Conservation (phyloP, 345 rosid genomes). For the Nasturtium officinale region DNA sequence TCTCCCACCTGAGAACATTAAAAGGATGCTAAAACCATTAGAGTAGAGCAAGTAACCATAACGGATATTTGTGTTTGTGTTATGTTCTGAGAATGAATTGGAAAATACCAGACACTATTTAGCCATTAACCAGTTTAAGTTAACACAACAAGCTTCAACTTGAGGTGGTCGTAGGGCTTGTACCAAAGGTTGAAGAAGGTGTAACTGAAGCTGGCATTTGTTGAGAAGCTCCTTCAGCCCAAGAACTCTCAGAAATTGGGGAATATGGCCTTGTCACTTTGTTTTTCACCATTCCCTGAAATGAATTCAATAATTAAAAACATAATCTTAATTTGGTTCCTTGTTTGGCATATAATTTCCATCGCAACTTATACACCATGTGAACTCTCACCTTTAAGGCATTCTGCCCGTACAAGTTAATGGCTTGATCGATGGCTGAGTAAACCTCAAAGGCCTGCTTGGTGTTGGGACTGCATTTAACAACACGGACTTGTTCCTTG, state of each 20-base stretch:
- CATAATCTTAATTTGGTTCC: constrained; percentile 1
- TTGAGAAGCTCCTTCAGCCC: constrained; percentile 63
- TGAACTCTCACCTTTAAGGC: constrained; percentile 61
- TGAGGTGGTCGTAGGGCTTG: constrained; percentile 36
- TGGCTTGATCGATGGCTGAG: constrained; percentile 71
- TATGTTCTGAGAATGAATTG: no score
- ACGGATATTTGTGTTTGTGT: no score
- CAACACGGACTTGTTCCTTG: constrained; percentile 68
- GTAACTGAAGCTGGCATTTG: constrained; percentile 56
- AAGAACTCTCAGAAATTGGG: constrained; percentile 55
- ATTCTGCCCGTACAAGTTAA: constrained; percentile 61
- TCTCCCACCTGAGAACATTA: constrained; percentile 27
- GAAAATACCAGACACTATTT: not conserved
- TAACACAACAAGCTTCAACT: constrained; percentile 24
- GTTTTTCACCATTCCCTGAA: constrained; percentile 73
- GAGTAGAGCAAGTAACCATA: no score
- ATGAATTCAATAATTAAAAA: not conserved
- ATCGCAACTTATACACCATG: not conserved
- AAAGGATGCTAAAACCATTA: not conserved
- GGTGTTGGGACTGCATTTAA: constrained; percentile 76
- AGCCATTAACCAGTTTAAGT: not conserved
- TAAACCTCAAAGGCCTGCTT: constrained; percentile 72
- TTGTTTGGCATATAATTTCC: not conserved
- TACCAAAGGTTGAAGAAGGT: constrained; percentile 65
- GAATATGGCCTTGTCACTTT: constrained; percentile 86